Evolutionary conservation across 495 filamentous ascomycete species (phyloP).

Genomic region (Podospora tetraspora): DNA sequence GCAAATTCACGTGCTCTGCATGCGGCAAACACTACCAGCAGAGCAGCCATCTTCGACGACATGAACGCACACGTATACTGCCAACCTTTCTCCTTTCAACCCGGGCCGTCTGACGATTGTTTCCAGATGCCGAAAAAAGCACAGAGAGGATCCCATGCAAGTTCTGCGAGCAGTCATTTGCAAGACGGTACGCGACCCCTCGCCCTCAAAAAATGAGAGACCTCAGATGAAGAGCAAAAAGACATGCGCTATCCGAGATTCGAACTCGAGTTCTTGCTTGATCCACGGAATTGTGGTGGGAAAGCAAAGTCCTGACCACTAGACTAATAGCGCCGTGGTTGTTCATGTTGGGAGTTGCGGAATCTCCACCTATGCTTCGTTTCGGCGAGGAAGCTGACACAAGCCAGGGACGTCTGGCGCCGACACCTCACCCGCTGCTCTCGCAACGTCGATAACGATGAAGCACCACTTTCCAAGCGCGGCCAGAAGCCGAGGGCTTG

Average conservation of each 20-base stretch:
- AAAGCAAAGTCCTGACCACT: background rate
- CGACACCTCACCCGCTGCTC: conserved; percentile 15
- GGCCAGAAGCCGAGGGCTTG: conserved; percentile 14
- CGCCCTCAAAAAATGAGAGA: background rate
- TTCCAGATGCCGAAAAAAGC: background rate
- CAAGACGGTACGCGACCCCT: background rate
- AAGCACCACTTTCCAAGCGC: conserved; percentile 6
- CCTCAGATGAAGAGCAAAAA: background rate
- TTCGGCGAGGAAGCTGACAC: background rate
- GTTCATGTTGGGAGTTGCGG: background rate
- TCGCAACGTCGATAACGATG: conserved; percentile 6
- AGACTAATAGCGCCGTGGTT: background rate
- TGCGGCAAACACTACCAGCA: background rate
- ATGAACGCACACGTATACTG: background rate
- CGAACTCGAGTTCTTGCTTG: background rate
- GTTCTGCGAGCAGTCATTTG: background rate
- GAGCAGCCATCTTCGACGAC: background rate
- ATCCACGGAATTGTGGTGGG: background rate
- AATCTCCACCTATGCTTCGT: background rate
- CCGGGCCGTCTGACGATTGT: background rate
- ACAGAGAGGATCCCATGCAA: background rate
- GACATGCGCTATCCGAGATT: background rate
- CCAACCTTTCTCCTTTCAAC: background rate
- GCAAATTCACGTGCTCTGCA: background rate
- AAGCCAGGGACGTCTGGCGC: conserved; percentile 15